These are phyloP conservation scores for Oryza rufipogon DNA, from an alignment of 176 grass and related monocot genomes.

Conservation along the genomic window DNA sequence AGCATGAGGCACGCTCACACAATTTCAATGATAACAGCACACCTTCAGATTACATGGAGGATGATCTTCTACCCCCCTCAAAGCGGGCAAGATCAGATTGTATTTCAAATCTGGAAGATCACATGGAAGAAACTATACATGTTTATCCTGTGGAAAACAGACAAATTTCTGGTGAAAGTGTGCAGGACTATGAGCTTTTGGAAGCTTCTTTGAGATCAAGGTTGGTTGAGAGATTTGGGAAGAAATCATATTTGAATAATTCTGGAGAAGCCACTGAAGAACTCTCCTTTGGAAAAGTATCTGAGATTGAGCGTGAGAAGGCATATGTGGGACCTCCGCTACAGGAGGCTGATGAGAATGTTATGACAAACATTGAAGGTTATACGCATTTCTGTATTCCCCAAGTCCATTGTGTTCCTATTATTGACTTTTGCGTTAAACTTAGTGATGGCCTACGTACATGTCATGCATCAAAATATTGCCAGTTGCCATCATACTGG, in stretches of 20 bases:
- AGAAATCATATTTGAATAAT: conserved; percentile 55
- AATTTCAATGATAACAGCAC: conserved; percentile 42
- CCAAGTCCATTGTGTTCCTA: conserved; percentile 28
- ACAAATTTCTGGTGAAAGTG: conserved; percentile 48
- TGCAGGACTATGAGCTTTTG: conserved; percentile 77
- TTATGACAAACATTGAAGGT: conserved; percentile 51
- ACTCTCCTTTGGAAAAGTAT: conserved; percentile 43
- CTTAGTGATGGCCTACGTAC: conserved; percentile 18
- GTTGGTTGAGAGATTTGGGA: conserved; percentile 73
- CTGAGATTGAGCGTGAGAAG: conserved; percentile 36
- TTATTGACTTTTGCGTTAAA: conserved; percentile 13
- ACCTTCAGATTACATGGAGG: conserved; percentile 62
- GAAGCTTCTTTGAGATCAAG: conserved; percentile 94
- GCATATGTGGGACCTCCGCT: conserved; percentile 41
- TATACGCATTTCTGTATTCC: conserved; percentile 34
- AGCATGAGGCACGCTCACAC: conserved; percentile 53
- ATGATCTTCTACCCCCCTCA: conserved; percentile 37
- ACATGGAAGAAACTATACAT: conserved; percentile 50
- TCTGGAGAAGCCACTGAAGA: conserved; percentile 49
- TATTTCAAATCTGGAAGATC: conserved; percentile 45
- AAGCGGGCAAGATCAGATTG: conserved; percentile 48
- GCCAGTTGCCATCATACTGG: neutral
- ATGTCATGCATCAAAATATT: neutral
- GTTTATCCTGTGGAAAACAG: conserved; percentile 48
- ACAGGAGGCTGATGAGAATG: conserved; percentile 46